Evolutionary conservation across 208 protist species (phyloP).

Genomic region (Crithidia sp.): DNA sequence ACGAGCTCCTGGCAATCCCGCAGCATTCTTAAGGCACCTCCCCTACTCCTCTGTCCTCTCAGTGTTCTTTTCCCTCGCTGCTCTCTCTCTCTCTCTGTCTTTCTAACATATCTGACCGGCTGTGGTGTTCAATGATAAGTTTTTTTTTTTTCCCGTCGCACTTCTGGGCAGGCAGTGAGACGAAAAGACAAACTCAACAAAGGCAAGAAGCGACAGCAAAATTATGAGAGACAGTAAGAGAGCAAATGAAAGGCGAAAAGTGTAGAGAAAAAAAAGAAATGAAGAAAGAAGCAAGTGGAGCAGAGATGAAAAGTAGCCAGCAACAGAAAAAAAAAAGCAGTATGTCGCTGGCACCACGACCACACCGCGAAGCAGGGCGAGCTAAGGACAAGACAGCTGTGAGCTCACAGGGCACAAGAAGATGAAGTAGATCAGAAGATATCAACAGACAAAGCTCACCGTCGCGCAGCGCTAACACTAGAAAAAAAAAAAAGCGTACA

Average conservation of each 20-base stretch:
- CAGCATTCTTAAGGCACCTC: not conserved
- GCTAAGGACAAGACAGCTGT: no score
- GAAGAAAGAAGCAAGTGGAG: not conserved
- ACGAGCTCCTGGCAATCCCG: not conserved
- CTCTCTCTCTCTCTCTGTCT: no score
- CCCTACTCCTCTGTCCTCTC: no score
- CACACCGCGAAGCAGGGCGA: no score
- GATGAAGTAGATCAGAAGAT: no score
- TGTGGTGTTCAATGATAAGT: not conserved
- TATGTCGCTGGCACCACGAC: no score
- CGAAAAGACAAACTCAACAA: not conserved
- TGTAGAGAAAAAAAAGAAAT: not conserved
- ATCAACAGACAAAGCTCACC: no score
- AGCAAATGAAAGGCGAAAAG: not conserved
- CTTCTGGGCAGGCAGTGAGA: not conserved
- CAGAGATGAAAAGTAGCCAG: not conserved
- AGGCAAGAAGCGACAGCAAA: not conserved
- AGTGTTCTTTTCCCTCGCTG: no score
- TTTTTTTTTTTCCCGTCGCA: not conserved
- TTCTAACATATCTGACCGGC: no score
- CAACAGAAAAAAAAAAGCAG: conserved; percentile 17
- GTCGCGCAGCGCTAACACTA: not conserved
- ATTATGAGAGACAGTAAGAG: no score
- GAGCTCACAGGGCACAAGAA: no score
- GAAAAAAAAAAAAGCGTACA: not conserved